Base-by-base conservation (phyloP, 176 grass and related monocot genomes). In the Stipa capillata region DNA sequence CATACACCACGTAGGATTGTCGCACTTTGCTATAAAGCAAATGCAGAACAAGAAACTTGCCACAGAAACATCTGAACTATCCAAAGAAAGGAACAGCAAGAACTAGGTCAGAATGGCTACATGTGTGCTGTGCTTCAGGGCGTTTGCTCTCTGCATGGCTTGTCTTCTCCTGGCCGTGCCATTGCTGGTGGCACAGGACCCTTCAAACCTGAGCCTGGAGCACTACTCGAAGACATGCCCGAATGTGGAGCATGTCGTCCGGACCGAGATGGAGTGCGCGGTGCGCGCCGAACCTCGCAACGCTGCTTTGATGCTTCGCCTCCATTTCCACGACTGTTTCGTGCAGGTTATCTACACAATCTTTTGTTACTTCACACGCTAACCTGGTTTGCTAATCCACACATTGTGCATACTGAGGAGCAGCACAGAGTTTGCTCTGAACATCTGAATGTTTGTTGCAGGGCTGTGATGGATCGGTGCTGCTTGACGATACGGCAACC, bases 401-500 rank as follows among this genome's bases (percentile, higher is more conserved):
- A 10, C n/a, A n/a, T n/a, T 49, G 6, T 2, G 29, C 20, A 33
- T 24, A 36, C 6, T 8, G 20, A n/a, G n/a, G n/a, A 32, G 37
- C 24, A 16, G 17, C 18, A 10, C 9, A 32, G 66, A 9, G 40
- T 58, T 72, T 72, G 40, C 41, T 37, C 15, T 72, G 55, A 63
- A 24, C 79, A 53, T 63, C 66, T 73, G 37, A 32, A 65, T 32
- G 2, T 17, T 27, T 44, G 15, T 55, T 62, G 29, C 76, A 98
- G 96, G 96, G 96, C 8, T 99, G 96, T 42, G 92, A 99, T 65
- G 96, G 96, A 41, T 99, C 96, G 4, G 90, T 99, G 65, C 84
- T 93, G 51, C 87, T 99, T 1, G 96, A 99, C 37, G 96, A 99
- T 90, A 99, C 96, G 0, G 96, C 53, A 0, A 87, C 70, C 2